phyloP scores from a whole-genome alignment of 2,329 filamentous ascomycete genomes.

The Xylaria sp. region DNA sequence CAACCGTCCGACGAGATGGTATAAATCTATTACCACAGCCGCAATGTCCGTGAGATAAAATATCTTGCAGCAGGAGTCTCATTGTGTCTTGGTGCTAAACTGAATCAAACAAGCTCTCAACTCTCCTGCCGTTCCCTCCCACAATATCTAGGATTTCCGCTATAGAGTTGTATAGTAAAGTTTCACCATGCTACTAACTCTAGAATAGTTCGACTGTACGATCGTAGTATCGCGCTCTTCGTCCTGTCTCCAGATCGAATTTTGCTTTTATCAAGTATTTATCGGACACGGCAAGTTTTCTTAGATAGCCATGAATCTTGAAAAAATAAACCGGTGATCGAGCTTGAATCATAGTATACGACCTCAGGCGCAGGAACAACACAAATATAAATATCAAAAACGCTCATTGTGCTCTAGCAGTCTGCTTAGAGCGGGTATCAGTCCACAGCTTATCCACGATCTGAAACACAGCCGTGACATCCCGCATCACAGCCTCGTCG shows the following conservation, averaged over 20 bases:
- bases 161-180: neutral
- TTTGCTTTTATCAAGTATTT: too few species aligned
- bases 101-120: neutral
- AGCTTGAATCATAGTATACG: neutral
- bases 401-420: slow-evolving; percentile 31
- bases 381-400: slow-evolving; percentile 21
- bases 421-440: slow-evolving; percentile 59
- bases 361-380: neutral
- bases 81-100: too few species aligned
- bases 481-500: slow-evolving; percentile 76
- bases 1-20: neutral
- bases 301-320: neutral
- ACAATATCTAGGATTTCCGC: neutral
- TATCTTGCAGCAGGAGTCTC: too few species aligned
- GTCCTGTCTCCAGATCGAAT: too few species aligned
- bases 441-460: slow-evolving; percentile 85
- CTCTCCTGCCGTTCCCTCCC: neutral
- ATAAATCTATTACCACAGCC: neutral
- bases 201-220: too few species aligned
- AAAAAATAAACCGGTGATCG: neutral
- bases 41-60: neutral
- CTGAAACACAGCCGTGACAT: slow-evolving; percentile 92
- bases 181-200: neutral
- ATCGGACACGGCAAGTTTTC: neutral
- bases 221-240: too few species aligned